These are phyloP conservation scores for bread wheat (Triticum aestivum) DNA, from an alignment of 176 grass and related monocot species.

Conservation along the genomic window IWGSC_CS_RefSeq_v2.1 NC_057796.1:436858005-436858504, in stretches of 20 bases:
- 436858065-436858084: conserved; percentile 58
- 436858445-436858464: conserved; percentile 64
- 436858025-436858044: conserved; percentile 74
- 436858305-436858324: background rate
- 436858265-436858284: conserved; percentile 44
- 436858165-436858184: background rate
- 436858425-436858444: background rate
- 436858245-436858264: conserved; percentile 39
- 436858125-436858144: conserved; percentile 56
- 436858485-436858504: conserved; percentile 59
- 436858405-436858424: background rate
- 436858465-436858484: conserved; percentile 63
- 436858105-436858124: conserved; percentile 47
- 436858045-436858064: conserved; percentile 45
- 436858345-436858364: background rate
- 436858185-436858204: background rate
- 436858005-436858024: conserved; percentile 27
- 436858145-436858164: background rate
- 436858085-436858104: conserved; percentile 56
- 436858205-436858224: background rate
- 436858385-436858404: background rate
- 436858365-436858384: background rate
- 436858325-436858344: background rate
- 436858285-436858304: conserved; percentile 5
- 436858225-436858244: conserved; percentile 49